Base-by-base conservation (phyloP, 768 basidiomycete genomes). In the Panellus pusillus region DNA sequence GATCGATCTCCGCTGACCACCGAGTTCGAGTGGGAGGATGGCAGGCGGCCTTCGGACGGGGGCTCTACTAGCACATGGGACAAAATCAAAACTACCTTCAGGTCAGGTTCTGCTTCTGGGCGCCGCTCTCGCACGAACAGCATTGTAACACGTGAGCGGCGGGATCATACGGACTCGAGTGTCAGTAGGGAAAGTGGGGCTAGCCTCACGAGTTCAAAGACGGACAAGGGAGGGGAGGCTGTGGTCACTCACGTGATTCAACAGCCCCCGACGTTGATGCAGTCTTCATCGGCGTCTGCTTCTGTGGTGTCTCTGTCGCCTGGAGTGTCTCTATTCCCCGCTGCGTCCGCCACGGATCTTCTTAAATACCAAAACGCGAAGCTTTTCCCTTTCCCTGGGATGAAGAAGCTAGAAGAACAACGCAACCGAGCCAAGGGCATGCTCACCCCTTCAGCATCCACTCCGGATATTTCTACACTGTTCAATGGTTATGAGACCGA, bases 381-480 rank as follows among this genome's bases (percentile, higher is more conserved):
- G 67, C 75, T 97, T 32, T 89, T 88, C 70, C 92, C 94, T 1
- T 94, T 96, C 79, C 92, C 91, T 20, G 92, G 91, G 35, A 86
- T 93, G 68, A 80, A 85, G 63, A 80, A 82, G 61, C 74, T 93
- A 35, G 89, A 89, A 66, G 86, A 89, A 65, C 82, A 89, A 63
- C 78, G 84, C 47, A 83, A 76, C 61, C 80, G 83, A 31, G 76
- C 77, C 49, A 79, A 79, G 48, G 80, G 79, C 6, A 68, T 82
- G 42, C 70, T 76, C 66, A 46, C 71, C 68, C 67, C 73, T n/a
- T 74, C 78, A 6, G 65, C 73, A 7, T 77, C 77, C 2, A 74
- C 71, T 17, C 76, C 76, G 35, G 79, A 81, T 61, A 68, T 77
- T 40, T 64, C 72, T 13, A 67, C 71, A 41, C 59, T 78, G 18